Base-by-base conservation (phyloP, 805 yeast genomes). In the Lipomyces sp. region DNA sequence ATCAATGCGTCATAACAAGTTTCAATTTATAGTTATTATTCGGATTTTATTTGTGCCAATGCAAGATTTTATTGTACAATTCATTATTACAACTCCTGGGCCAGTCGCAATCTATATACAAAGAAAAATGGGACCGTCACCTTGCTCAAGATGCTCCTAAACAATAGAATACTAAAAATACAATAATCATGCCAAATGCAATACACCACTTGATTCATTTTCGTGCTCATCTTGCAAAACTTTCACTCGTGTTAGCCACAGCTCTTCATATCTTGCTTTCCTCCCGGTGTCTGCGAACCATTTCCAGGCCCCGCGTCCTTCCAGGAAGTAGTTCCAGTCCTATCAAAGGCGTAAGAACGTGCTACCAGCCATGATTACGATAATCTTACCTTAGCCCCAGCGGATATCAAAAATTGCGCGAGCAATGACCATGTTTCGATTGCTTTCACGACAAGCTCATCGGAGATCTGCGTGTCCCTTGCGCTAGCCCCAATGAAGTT, bases 221-320 rank as follows among this genome's bases (percentile, higher is more conserved):
- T 42, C 48, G 18, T 15, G 48, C 3, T 15, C 24, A 7, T 4
- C 6, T 42, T 42, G 48, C 5, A 42, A 5, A 42, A 15, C 2
- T 42, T 15, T 15, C 24, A 53, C 57, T 18, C 51, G 24, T 11
- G 39, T 1, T n/a, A 51, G 34, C 54, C 54, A 51, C 7, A 51
- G 6, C 6, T 30, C 32, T 39, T 55, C 60, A 54, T 50, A 65
- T 54, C 15, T 48, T 18, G 33, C 51, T 42, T 62, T 65, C 53
- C 59, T 15, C 33, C 34, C 24, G 7, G 66, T 65, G 10, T 63
- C 57, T 8, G 70, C 64, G 57, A 67, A 58, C 71, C 71, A 67
- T 13, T 67, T 62, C 71, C 71, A 67, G 7, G 71, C 65, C 10
- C 62, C 58, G 10, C 65, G 50, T 18, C 71, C 71, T 33, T 64